Conservation (phyloP, 2,329 filamentous ascomycete genomes). For the Polytolypa hystricis region DNA sequence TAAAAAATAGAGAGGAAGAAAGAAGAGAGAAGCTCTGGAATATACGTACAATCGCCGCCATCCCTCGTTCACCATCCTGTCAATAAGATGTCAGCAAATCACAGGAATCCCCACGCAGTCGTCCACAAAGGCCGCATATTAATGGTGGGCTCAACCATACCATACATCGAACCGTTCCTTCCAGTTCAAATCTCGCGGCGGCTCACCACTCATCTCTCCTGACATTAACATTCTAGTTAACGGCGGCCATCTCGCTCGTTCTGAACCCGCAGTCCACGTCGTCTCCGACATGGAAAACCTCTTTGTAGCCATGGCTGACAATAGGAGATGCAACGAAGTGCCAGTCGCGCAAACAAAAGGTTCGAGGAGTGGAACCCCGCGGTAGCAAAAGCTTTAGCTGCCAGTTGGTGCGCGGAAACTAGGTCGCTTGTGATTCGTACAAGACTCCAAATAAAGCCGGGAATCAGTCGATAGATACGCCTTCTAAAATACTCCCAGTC, state of each 20-base stretch:
- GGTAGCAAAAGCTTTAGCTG: too few relatives aligned
- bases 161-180: constrained; percentile 69
- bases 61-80: constrained; percentile 73
- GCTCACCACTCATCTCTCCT: constrained; percentile 68
- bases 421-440: too few relatives aligned
- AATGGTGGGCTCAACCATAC: constrained; percentile 13
- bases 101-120: background rate
- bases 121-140: too few relatives aligned
- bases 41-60: constrained; percentile 62
- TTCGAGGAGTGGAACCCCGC: too few relatives aligned
- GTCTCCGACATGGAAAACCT: constrained; percentile 17
- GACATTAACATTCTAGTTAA: constrained; percentile 73
- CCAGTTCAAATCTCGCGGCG: constrained; percentile 54
- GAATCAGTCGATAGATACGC: too few relatives aligned
- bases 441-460: too few relatives aligned
- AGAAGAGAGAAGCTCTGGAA: background rate
- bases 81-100: background rate
- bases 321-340: too few relatives aligned
- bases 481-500: too few relatives aligned
- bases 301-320: constrained; percentile 4
- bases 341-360: too few relatives aligned
- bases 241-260: constrained; percentile 72
- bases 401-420: too few relatives aligned
- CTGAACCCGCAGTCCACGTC: constrained; percentile 36
- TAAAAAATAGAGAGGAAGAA: background rate